A percentile compares a stretch with the other conserved stretches of the same genome.
These are phyloP conservation scores for Cornus florida DNA, from an alignment of 148 eudicot species.

Conservation along the genomic window DNA sequence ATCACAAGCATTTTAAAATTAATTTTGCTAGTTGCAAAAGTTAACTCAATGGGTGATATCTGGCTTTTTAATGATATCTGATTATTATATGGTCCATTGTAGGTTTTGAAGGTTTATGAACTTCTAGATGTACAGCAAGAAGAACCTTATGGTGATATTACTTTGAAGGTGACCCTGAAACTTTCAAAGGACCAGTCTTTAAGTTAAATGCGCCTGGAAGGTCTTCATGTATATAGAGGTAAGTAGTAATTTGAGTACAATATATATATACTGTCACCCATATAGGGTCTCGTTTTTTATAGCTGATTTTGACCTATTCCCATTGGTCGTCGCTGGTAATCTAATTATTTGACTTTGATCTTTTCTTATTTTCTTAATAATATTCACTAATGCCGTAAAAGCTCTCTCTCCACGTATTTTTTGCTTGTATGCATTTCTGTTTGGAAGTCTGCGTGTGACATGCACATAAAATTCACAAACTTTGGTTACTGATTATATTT, in stretches of 20 bases:
- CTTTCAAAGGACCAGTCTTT: slow-evolving; percentile 35
- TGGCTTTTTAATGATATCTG: background rate
- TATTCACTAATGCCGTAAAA: no score
- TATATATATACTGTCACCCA: background rate
- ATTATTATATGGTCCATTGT: background rate
- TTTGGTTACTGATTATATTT: slow-evolving; percentile 7
- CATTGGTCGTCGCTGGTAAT: no score
- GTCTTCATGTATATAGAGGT: slow-evolving; percentile 13
- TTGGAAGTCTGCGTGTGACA: no score
- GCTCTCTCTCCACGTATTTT: no score
- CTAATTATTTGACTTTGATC: no score
- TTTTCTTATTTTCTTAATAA: no score
- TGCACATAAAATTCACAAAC: background rate
- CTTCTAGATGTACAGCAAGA: slow-evolving; percentile 65
- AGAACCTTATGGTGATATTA: slow-evolving; percentile 69
- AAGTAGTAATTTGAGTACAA: background rate
- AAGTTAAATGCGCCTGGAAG: slow-evolving; percentile 14
- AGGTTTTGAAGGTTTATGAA: slow-evolving; percentile 63
- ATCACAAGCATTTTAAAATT: background rate
- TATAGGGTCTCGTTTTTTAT: no score
- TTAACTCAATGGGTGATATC: background rate
- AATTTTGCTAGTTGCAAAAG: background rate
- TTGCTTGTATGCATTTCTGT: no score
- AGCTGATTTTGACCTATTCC: no score
- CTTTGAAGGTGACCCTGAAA: slow-evolving; percentile 48